phyloP scores from a whole-genome alignment of 306 rosid species.

The Hippophae gyantsensis region DNA sequence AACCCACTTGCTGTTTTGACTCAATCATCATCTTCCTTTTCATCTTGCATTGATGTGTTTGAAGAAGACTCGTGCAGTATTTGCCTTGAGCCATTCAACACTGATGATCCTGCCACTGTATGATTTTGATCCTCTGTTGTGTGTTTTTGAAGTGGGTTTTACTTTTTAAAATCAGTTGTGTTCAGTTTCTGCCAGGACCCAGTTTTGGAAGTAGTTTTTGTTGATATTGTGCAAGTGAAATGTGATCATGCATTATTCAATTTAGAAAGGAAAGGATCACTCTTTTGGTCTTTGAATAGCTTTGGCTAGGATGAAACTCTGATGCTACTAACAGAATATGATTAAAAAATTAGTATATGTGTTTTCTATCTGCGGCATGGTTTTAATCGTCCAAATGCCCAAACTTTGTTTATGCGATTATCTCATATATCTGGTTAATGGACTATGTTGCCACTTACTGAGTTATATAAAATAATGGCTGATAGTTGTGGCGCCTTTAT shows the following conservation, averaged over 20 bases:
- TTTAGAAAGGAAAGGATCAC: not conserved
- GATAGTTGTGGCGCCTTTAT: not conserved
- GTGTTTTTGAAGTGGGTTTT: not conserved
- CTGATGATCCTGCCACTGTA: slow-evolving; percentile 73
- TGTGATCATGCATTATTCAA: not conserved
- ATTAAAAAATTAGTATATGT: too few relatives aligned
- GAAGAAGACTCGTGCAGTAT: slow-evolving; percentile 75
- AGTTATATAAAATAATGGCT: not conserved
- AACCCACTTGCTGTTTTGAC: slow-evolving; percentile 7
- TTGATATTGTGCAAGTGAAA: not conserved
- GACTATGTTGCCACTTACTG: not conserved
- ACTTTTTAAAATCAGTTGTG: not conserved
- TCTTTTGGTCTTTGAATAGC: not conserved
- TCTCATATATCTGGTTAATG: not conserved
- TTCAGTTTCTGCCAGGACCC: not conserved
- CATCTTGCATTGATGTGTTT: slow-evolving; percentile 35
- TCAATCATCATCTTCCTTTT: slow-evolving; percentile 20
- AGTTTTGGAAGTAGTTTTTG: not conserved
- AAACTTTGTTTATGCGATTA: not conserved
- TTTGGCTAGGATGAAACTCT: too few relatives aligned
- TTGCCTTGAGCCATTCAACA: slow-evolving; percentile 62
- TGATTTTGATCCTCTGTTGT: slow-evolving; percentile 3
- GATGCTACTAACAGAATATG: too few relatives aligned
- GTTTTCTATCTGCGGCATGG: not conserved
- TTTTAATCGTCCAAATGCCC: not conserved